phyloP scores from a whole-genome alignment of 2,329 filamentous ascomycete species.

The Paraphaeosphaeria sporulosa region DNA sequence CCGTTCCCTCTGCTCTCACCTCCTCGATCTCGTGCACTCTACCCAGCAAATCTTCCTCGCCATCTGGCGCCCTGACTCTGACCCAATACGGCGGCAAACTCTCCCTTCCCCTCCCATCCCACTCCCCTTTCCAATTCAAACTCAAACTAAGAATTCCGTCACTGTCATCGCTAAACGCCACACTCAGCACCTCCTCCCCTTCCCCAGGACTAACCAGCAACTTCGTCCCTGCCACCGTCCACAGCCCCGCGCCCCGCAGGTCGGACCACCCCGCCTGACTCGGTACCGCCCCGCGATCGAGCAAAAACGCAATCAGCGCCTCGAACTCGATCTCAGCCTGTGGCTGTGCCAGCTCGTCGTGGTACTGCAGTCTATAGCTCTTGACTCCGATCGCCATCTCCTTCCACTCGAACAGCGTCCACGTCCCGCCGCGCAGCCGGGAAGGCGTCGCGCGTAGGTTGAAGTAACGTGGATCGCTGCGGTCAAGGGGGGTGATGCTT shows the following conservation, averaged over 20 bases:
- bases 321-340: constrained; percentile 64
- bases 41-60: constrained; percentile 21
- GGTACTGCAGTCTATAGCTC: constrained; percentile 70
- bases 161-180: constrained; percentile 36
- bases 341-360: constrained; percentile 56
- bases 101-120: constrained; percentile 28
- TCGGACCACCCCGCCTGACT: constrained; percentile 30
- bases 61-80: constrained; percentile 19
- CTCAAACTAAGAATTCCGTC: constrained; percentile 36
- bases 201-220: constrained; percentile 28
- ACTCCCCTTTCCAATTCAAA: constrained; percentile 31
- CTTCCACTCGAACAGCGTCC: constrained; percentile 73
- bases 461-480: constrained; percentile 67
- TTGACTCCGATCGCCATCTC: constrained; percentile 68
- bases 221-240: constrained; percentile 40
- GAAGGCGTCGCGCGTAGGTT: constrained; percentile 60
- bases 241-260: constrained; percentile 32
- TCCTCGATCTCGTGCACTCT: constrained; percentile 21
- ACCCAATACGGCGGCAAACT: constrained; percentile 40
- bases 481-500: constrained; percentile 67
- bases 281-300: constrained; percentile 65
- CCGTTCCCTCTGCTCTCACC: constrained; percentile 13
- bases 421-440: constrained; percentile 66
- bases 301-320: constrained; percentile 66
- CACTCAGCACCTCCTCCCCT: constrained; percentile 32